Conservation (phyloP, 2,329 filamentous ascomycete species). For the Fusarium sp. region DNA sequence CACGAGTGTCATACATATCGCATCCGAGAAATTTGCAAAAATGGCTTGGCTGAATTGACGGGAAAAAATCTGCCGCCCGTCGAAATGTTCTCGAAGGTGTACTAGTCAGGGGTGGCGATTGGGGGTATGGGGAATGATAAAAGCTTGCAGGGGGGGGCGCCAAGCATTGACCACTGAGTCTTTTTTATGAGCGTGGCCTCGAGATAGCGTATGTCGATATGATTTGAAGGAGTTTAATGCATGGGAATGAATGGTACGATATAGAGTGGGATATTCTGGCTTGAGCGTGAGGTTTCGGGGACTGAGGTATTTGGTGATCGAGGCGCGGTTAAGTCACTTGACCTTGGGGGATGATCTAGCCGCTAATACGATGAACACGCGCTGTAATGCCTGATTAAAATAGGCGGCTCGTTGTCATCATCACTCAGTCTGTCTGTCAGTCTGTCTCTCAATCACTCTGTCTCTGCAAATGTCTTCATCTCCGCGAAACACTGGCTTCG, state of each 20-base stretch:
- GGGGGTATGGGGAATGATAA: constrained; percentile 7
- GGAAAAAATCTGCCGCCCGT: background rate
- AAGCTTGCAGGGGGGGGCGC: constrained; percentile 12
- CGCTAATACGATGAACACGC: background rate
- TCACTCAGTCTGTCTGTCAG: background rate
- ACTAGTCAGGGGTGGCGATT: constrained; percentile 23
- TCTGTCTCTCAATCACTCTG: no score
- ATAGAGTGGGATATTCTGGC: background rate
- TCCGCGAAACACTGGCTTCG: constrained; percentile 3
- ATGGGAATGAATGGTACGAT: constrained; percentile 17
- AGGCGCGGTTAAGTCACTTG: constrained; percentile 25
- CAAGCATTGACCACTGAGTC: constrained; percentile 23
- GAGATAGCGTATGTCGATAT: background rate
- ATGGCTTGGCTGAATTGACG: constrained; percentile 10
- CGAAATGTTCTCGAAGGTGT: constrained; percentile 34
- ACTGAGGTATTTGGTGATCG: background rate
- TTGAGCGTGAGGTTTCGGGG: background rate
- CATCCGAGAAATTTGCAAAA: constrained; percentile 12
- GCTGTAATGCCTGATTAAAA: background rate
- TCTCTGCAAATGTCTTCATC: background rate
- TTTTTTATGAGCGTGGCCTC: background rate
- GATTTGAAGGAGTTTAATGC: background rate
- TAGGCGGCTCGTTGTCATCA: background rate
- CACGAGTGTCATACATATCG: constrained; percentile 11
- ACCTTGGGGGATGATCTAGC: background rate